phyloP scores from a whole-genome alignment of 1,284 basidiomycete genomes.

The Neolentinus lepideus region DNA sequence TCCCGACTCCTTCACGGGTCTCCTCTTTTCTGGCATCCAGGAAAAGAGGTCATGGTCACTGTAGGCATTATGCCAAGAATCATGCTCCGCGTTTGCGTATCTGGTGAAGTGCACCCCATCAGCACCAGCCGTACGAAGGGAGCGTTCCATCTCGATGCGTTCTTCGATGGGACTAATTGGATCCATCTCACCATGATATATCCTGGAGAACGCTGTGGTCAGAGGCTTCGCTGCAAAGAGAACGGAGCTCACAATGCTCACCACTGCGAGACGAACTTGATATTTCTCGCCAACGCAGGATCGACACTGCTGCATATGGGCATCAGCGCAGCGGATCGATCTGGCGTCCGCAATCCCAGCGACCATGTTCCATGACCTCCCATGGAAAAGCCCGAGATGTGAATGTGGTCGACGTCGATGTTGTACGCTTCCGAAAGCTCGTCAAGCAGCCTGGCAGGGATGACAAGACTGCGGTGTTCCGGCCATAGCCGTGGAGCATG shows the following conservation, averaged over 20 bases:
- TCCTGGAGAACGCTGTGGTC: not conserved
- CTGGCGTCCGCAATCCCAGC: not conserved
- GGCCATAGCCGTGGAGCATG: not conserved
- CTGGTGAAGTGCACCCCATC: not conserved
- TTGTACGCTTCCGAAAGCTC: not conserved
- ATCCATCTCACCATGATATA: not conserved
- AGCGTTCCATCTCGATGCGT: not conserved
- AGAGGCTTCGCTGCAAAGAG: not conserved
- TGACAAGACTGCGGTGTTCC: not conserved
- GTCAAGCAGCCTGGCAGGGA: not conserved
- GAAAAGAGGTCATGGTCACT: not conserved
- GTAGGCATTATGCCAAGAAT: not conserved
- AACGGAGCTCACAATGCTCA: not conserved
- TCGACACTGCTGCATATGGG: not conserved
- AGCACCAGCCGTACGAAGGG: not conserved
- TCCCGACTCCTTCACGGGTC: not conserved
- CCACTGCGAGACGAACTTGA: not conserved
- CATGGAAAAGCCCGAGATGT: constrained; percentile 1
- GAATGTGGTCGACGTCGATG: not conserved
- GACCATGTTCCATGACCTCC: not conserved
- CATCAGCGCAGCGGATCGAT: not conserved
- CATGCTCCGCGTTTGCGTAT: not conserved
- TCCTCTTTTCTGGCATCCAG: not conserved
- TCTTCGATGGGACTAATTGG: not conserved
- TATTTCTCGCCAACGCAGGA: not conserved